Evolutionary conservation across 371 early-diverging fungal genomes (phyloP).

Genomic region (Circinella umbellata): DNA sequence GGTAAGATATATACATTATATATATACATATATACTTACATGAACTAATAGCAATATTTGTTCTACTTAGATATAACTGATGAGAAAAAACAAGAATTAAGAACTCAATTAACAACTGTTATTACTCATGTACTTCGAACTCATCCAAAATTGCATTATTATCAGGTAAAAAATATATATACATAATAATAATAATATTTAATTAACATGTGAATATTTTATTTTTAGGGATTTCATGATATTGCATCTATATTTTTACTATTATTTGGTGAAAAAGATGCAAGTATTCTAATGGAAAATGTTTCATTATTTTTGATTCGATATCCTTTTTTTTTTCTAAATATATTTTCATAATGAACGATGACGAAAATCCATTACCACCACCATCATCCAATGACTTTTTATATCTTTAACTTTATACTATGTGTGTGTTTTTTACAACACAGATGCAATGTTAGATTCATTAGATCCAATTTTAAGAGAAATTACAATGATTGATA

Average conservation of each 20-base stretch:
- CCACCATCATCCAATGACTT: no score
- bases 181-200: no score
- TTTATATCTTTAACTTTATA: no score
- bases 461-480: slow-evolving; percentile 19
- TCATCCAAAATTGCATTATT: slow-evolving; percentile 68
- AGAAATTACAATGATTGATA: slow-evolving; percentile 59
- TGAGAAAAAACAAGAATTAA: slow-evolving; percentile 36
- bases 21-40: no score
- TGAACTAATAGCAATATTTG: not conserved
- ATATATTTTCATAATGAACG: no score
- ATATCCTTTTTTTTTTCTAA: slow-evolving; percentile 44
- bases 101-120: slow-evolving; percentile 49
- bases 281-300: slow-evolving; percentile 51
- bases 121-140: slow-evolving; percentile 57
- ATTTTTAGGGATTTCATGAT: slow-evolving; percentile 73
- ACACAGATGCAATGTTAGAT: slow-evolving; percentile 64
- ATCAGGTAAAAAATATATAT: slow-evolving; percentile 53
- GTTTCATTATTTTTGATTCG: slow-evolving; percentile 67
- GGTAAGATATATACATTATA: not conserved
- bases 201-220: not conserved
- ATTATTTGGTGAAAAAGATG: slow-evolving; percentile 58
- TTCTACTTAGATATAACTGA: slow-evolving; percentile 33
- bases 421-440: no score
- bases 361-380: no score
- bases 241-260: slow-evolving; percentile 66